Evolutionary conservation across 306 rosid genomes (phyloP).

Genomic region (Prunus fruticosa): DNA sequence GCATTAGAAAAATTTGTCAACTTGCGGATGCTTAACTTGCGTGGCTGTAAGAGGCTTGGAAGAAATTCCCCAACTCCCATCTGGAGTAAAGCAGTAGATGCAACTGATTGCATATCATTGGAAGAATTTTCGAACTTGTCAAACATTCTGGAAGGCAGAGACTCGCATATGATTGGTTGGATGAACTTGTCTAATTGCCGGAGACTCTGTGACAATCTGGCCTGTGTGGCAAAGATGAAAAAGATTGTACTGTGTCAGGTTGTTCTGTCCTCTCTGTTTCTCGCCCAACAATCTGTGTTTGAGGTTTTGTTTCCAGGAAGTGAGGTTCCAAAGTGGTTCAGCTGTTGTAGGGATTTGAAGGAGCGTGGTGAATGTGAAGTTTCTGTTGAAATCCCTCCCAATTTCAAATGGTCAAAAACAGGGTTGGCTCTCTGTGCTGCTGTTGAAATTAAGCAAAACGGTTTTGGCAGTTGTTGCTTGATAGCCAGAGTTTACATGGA

Average conservation of each 20-base stretch:
- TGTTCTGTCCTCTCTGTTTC: not conserved
- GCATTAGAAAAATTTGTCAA: too few species aligned
- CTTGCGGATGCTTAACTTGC: too few species aligned
- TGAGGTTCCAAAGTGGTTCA: not conserved
- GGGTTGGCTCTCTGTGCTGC: not conserved
- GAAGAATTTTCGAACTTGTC: too few species aligned
- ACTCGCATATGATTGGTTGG: not conserved
- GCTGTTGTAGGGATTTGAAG: not conserved
- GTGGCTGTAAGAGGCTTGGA: too few species aligned
- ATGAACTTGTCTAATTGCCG: not conserved
- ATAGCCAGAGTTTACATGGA: too few species aligned
- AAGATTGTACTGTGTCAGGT: not conserved
- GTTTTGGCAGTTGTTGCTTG: too few species aligned
- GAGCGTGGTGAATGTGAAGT: not conserved
- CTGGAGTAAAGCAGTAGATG: too few species aligned
- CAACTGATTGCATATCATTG: too few species aligned
- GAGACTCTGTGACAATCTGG: too few species aligned
- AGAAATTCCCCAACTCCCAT: too few species aligned
- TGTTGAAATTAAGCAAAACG: conserved; percentile 11
- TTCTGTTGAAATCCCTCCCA: not conserved
- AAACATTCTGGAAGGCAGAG: too few species aligned
- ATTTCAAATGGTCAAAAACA: not conserved
- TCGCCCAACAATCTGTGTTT: too few species aligned
- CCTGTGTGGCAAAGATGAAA: not conserved
- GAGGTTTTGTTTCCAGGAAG: not conserved